Evolutionary conservation across 1,284 basidiomycete species (phyloP), one percentile per base, ranked within the genome.

Genomic region (Puccinia polysora): DNA sequence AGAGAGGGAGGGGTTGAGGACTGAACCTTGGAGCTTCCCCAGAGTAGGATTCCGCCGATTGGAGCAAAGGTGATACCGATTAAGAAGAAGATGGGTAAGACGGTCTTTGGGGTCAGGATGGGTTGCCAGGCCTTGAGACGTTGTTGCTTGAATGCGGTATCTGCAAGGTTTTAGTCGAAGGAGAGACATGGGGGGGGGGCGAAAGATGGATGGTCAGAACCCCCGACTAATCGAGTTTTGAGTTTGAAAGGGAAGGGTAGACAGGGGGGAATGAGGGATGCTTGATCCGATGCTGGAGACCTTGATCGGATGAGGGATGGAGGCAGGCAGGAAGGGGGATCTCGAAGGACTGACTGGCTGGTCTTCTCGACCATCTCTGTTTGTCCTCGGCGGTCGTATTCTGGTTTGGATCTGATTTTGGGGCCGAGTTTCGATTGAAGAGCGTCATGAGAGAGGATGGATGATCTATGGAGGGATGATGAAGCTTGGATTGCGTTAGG

Each of bases 61-160:
- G 94, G 94, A 0, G 91, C 94, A 79, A 98, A 98, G 77, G 97
- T 82, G 77, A 97, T 84, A 60, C 91, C 95, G 77, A 97, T 87
- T 77, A 97, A 86, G 81, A 98, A 96, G 65, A 99, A 86, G 1
- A 93, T 95, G 4, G 96, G 96, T 12, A 98, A 85, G 15, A 98
- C 96, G 0, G 93, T 95, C 81, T 92, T 92, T 2, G 96, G 96
- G 0, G 95, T 97, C 50, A 98, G 85, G 79, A 99, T 97, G 20
- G 96, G 96, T 84, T 99, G 96, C 96, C 96, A 99, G 78, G 96
- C 96, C 83, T 97, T 97, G 79, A 99, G 86, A 72, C 96, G 90
- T 82, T 99, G 96, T 81, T 99, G 96, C 83, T 97, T 97, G 86
- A 97, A 97, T 53, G 95, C 95, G 64, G 95, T 98, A 82, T 97